A percentile compares a stretch with the other conserved stretches of the same genome.
These are phyloP conservation scores for Colletotrichum orbiculare DNA, from an alignment of 2,329 filamentous ascomycete genomes.

Conservation along the genomic window DNA sequence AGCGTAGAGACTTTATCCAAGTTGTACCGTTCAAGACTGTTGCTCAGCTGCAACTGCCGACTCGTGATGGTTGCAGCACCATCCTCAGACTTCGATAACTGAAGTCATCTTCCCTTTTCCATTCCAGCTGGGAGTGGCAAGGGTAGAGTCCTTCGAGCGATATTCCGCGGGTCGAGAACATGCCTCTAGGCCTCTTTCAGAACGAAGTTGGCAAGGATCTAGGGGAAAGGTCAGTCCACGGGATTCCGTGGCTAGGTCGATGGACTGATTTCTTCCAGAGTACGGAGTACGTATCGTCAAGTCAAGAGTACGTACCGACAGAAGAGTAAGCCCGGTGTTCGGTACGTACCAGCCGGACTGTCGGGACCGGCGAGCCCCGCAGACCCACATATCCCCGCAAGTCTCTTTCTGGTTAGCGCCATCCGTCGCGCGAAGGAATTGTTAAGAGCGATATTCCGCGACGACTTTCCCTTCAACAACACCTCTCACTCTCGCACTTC, in stretches of 20 bases:
- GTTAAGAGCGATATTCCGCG: constrained; percentile 41
- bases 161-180: constrained; percentile 19
- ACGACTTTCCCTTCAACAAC: constrained; percentile 1
- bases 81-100: neutral
- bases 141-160: constrained; percentile 3
- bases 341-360: neutral
- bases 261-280: neutral
- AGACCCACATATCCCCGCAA: constrained; percentile 4
- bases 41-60: neutral
- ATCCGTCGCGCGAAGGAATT: neutral
- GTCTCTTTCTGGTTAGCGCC: constrained; percentile 11
- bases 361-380: neutral
- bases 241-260: neutral
- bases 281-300: neutral
- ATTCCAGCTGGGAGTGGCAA: neutral
- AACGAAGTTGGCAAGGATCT: neutral
- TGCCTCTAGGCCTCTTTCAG: neutral
- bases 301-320: neutral
- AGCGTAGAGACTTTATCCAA: constrained; percentile 22
- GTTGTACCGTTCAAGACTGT: neutral
- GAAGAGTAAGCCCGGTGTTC: neutral
- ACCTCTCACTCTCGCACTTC: constrained; percentile 19
- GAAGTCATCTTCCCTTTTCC: constrained; percentile 10
- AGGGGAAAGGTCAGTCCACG: constrained; percentile 16
- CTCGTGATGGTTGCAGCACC: constrained; percentile 3